A percentile compares a stretch with the other conserved stretches of the same genome.
Evolutionary conservation across 768 basidiomycete genomes (phyloP).

Genomic region (Leccinellum luteum): DNA sequence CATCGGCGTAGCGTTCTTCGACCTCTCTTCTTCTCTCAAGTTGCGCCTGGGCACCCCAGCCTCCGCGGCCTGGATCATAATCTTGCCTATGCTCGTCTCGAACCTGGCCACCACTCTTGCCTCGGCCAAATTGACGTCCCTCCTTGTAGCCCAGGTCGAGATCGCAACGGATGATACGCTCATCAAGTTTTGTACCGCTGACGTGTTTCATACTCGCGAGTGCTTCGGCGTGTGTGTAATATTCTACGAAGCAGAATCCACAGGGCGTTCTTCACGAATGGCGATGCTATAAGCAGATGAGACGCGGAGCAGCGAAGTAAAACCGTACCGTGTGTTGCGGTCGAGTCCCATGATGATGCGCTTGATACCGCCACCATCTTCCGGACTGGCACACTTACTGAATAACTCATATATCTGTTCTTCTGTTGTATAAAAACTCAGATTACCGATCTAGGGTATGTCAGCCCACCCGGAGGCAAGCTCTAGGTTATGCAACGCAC

Average conservation of each 20-base stretch:
- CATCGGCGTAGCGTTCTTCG: constrained; percentile 84
- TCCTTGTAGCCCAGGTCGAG: constrained; percentile 96
- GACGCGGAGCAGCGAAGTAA: not conserved
- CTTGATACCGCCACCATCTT: constrained; percentile 88
- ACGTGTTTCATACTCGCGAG: constrained; percentile 90
- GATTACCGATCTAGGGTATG: constrained; percentile 70
- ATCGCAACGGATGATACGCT: constrained; percentile 97
- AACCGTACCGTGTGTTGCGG: constrained; percentile 72
- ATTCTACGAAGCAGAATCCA: constrained; percentile 95
- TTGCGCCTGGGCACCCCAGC: constrained; percentile 89
- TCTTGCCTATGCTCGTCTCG: constrained; percentile 96
- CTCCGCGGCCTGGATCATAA: constrained; percentile 94
- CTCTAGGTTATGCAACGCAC: constrained; percentile 46
- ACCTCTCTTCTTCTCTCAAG: constrained; percentile 76
- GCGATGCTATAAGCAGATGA: constrained; percentile 5
- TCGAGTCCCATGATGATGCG: constrained; percentile 95
- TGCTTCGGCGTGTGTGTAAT: constrained; percentile 92
- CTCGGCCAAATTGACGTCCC: constrained; percentile 94
- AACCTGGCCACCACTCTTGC: constrained; percentile 95
- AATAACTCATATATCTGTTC: constrained; percentile 95
- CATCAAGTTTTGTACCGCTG: constrained; percentile 97
- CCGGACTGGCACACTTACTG: constrained; percentile 83
- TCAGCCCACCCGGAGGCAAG: constrained; percentile 18
- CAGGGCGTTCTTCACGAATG: constrained; percentile 69
- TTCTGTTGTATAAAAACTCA: constrained; percentile 94